A percentile compares a stretch with the other conserved stretches of the same genome.
These are phyloP conservation scores for Vinca minor DNA, from an alignment of 257 asterid species.

Conservation along the genomic window DNA sequence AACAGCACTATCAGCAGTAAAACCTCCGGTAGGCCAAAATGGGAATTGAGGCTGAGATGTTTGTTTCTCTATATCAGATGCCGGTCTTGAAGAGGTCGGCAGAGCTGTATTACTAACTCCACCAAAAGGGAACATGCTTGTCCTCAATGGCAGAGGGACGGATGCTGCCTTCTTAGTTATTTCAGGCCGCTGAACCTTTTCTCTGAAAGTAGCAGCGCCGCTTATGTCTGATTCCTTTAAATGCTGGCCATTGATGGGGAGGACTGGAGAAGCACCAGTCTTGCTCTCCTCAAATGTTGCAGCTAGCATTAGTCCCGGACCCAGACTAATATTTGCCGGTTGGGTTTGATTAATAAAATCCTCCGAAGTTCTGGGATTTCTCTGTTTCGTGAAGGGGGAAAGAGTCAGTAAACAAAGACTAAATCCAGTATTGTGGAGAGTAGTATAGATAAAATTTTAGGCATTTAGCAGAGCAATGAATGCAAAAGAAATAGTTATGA, in stretches of 20 bases:
- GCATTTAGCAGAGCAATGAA: conserved; percentile 1
- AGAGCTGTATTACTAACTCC: conserved; percentile 30
- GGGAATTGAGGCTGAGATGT: conserved; percentile 38
- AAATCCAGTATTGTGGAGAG: not conserved
- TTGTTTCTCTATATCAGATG: conserved; percentile 33
- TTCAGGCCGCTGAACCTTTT: conserved; percentile 38
- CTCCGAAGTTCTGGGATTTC: conserved; percentile 39
- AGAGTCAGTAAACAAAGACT: conserved; percentile 11
- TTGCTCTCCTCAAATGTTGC: conserved; percentile 50
- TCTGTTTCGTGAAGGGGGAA: conserved; percentile 33
- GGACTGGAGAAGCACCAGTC: conserved; percentile 30
- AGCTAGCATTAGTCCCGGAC: conserved; percentile 41
- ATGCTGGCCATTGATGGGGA: conserved; percentile 49
- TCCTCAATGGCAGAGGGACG: conserved; percentile 28
- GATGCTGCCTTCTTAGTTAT: conserved; percentile 30
- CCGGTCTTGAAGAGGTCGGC: conserved; percentile 32
- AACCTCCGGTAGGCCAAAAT: conserved; percentile 25
- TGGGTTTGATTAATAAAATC: conserved; percentile 48
- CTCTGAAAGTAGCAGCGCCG: conserved; percentile 42
- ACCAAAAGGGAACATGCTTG: conserved; percentile 32
- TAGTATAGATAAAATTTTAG: not conserved
- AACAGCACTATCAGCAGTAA: conserved; percentile 25
- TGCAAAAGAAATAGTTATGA: not conserved
- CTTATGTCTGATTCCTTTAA: conserved; percentile 49
- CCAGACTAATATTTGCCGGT: conserved; percentile 34